A percentile compares a stretch with the other conserved stretches of the same genome.
Evolutionary conservation across 495 filamentous ascomycete genomes (phyloP).

Genomic region (Viridothelium virens): DNA sequence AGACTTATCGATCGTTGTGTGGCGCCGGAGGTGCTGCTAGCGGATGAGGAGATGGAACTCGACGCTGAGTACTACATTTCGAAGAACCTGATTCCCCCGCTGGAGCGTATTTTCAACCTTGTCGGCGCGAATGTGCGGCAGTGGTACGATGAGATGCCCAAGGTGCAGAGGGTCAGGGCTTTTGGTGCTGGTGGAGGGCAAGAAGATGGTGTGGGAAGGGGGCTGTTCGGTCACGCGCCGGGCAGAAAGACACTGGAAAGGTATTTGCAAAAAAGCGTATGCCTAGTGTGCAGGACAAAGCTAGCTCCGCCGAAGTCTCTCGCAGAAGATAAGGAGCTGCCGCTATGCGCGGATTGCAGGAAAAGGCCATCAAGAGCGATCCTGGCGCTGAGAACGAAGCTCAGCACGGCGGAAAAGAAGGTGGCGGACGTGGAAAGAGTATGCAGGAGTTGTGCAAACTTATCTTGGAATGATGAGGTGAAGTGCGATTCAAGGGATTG

Average conservation of each 20-base stretch:
- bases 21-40: constrained; percentile 71
- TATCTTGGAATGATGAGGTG: constrained; percentile 66
- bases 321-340: constrained; percentile 27
- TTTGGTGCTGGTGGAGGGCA: constrained; percentile 23
- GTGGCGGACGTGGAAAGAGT: constrained; percentile 59
- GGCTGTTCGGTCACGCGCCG: neutral
- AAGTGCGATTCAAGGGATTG: constrained; percentile 86
- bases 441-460: constrained; percentile 73
- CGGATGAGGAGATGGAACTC: constrained; percentile 68
- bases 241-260: constrained; percentile 68
- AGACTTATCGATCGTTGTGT: constrained; percentile 85
- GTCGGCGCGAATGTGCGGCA: constrained; percentile 83
- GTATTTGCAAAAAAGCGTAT: constrained; percentile 74
- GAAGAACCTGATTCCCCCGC: constrained; percentile 89
- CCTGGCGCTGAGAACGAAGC: constrained; percentile 49
- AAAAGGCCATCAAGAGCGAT: constrained; percentile 50
- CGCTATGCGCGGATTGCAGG: constrained; percentile 61
- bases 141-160: constrained; percentile 98
- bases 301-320: constrained; percentile 31
- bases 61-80: constrained; percentile 95
- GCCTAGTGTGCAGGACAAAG: constrained; percentile 67
- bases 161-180: constrained; percentile 59
- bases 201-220: constrained; percentile 28
- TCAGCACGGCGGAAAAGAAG: constrained; percentile 57
- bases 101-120: constrained; percentile 94